Conservation (phyloP, 306 rosid species). For the cucumber (Cucumis sativus) region Cucumber_9930_V3 NC_026660.2:25871001-25871500, state of each 20-base stretch:
- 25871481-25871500: not conserved
- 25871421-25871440: not conserved
- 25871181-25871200: not conserved
- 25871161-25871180: not conserved
- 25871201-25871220: not conserved
- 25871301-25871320: not conserved
- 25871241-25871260: not conserved
- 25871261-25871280: not conserved
- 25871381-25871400: not conserved
- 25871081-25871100: not conserved
- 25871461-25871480: not conserved
- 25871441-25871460: not conserved
- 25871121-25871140: not conserved
- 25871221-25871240: not conserved
- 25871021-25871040: not conserved
- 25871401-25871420: not conserved
- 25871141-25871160: not conserved
- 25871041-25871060: not conserved
- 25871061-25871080: not conserved
- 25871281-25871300: not conserved
- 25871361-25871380: not conserved
- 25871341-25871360: not conserved
- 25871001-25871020: slow-evolving; percentile 52
- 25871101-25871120: not conserved
- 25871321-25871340: slow-evolving; percentile 4